Conservation (phyloP, 257 asterid genomes). For the Lycium ferocissimum region DNA sequence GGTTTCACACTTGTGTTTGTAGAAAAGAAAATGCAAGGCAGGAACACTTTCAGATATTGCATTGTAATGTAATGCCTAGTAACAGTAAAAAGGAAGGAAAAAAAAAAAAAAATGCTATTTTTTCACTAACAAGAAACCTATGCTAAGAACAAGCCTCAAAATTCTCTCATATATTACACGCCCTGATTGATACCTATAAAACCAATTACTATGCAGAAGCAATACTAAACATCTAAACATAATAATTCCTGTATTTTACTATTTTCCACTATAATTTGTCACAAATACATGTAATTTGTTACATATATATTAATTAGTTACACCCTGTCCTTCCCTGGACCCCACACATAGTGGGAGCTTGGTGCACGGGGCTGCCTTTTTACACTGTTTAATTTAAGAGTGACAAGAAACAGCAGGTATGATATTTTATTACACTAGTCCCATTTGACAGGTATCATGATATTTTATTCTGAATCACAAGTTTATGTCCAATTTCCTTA, state of each 20-base stretch:
- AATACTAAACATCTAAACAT: too few species aligned
- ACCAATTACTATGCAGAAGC: too few species aligned
- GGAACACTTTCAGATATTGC: conserved; percentile 5
- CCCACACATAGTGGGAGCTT: too few species aligned
- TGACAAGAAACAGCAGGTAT: neutral
- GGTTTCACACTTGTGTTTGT: neutral
- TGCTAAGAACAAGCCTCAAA: neutral
- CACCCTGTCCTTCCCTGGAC: too few species aligned
- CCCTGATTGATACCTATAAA: too few species aligned
- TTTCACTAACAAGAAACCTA: neutral
- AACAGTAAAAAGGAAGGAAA: too few species aligned
- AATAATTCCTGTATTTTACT: too few species aligned
- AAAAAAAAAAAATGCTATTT: neutral
- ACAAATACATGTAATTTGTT: neutral
- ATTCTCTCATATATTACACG: neutral
- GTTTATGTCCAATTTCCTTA: conserved; percentile 21
- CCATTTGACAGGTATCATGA: neutral
- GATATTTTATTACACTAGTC: neutral
- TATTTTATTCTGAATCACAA: conserved; percentile 6
- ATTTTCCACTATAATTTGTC: too few species aligned
- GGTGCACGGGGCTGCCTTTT: too few species aligned
- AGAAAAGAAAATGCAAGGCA: conserved; percentile 24
- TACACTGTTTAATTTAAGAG: neutral
- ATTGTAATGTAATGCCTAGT: conserved; percentile 4
- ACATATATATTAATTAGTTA: too few species aligned